Base-by-base conservation (phyloP, 306 rosid genomes). In the Rosa multiflora region DNA sequence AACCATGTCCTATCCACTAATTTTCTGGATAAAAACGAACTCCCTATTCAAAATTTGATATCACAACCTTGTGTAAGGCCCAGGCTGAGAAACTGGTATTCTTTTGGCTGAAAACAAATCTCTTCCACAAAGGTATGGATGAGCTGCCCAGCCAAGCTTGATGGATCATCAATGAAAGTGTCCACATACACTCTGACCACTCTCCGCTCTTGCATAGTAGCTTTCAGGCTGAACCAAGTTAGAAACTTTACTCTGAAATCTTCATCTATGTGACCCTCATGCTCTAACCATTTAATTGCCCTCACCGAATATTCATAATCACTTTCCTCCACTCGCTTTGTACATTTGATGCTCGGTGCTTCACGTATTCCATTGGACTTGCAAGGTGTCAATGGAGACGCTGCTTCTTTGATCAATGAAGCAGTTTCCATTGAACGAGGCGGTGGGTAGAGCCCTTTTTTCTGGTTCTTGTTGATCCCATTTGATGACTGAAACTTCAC, bases 221-320 rank as follows among this genome's bases (percentile, higher is more conserved):
- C 97, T 78, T 89, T 94, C 75, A 94, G 91, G 90, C 98, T 92
- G 94, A 94, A 94, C 98, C 97, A 94, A 61, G 97, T 90, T 0
- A 94, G 97, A 83, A 94, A 94, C 49, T 89, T 92, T 18, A 92
- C 96, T 84, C 98, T 86, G 76, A 94, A 94, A 69, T 81, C 82
- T 81, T 81, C 91, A 18, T 83, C 90, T 9, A 94, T 86, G 86
- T 87, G 93, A 67, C 93, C 93, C 76, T 80, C 89, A 61, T 80
- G 86, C 86, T 92, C 98, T 68, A 94, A 80, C 91, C 86, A 82
- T 71, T 89, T 92, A 72, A 94, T 90, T 40, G 85, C 97, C 85
- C 90, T 82, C 76, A 94, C 97, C 2, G 98, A 92, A 75, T 85
- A 86, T 73, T 94, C 97, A 3, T 92, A 92, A 62, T 90, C 91